Evolutionary conservation across 2,329 filamentous ascomycete genomes (phyloP), one percentile per base, ranked within the genome.

Genomic region (Neocucurbitaria cava): DNA sequence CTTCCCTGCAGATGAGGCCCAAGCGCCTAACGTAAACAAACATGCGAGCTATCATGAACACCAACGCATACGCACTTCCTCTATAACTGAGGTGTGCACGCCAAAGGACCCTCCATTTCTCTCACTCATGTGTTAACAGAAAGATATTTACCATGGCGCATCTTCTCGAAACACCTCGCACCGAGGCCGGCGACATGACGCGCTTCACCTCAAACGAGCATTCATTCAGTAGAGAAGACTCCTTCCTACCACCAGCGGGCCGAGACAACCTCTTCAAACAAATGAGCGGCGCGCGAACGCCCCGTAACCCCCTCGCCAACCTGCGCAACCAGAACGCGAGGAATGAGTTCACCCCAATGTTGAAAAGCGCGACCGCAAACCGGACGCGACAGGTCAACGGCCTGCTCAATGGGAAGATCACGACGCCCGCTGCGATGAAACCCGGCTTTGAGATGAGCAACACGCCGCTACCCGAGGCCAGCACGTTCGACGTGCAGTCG

Each of bases 291-390:
- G 64, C 67, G 18, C 64, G 66, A 78, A 96, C 94, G 47, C 94
- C 94, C 28, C 87, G 90, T 60, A 85, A 87, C 17, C 87, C 89
- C 18, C 83, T 96, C 38, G 84, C 85, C 57, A 46, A 64, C 8
- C 59, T 66, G 64, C 86, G 86, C 67, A 95, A 81, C 54, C 65
- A 69, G 2, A 72, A 71, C 28, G 81, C 79, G 15, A 83, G 81
- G 60, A 88, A 87, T 65, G 96, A 99, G 69, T 99, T 99, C 75
- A 99, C 95, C 0, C 95, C 96, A 0, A 81, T 99, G 64, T 86
- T 99, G 72, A 96, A 96, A 76, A 88, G 86, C 65, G 82, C 92
- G 81, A 82, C 93, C 82, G 80, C 92, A 81, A 83, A 90, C 81
- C 79, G 88, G 81, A 76, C 64, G 49, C 69, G 62, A 58, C 71